These are phyloP conservation scores for Zygoascus sp. DNA, from an alignment of 1,139 yeast genomes.

Conservation along the genomic window DNA sequence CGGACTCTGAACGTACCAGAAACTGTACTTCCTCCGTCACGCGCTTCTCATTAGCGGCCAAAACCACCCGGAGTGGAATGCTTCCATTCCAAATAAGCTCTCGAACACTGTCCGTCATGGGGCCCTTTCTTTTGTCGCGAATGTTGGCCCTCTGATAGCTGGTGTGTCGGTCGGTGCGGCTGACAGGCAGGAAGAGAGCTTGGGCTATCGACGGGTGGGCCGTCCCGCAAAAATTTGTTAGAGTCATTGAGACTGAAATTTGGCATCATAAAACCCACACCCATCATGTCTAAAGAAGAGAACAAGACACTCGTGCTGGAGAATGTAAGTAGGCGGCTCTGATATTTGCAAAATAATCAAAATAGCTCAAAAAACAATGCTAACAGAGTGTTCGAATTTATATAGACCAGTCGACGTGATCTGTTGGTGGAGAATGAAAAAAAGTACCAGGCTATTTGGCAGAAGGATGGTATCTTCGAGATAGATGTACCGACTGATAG, in stretches of 20 bases:
- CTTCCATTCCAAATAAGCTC: constrained; percentile 53
- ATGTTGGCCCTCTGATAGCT: background rate
- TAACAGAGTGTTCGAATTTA: background rate
- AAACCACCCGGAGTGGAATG: constrained; percentile 43
- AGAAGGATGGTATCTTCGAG: constrained; percentile 77
- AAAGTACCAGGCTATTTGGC: constrained; percentile 85
- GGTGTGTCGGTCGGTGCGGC: too few relatives aligned
- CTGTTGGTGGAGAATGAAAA: constrained; percentile 84
- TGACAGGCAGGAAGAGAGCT: too few relatives aligned
- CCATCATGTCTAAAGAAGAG: constrained; percentile 15
- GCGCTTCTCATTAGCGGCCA: constrained; percentile 32
- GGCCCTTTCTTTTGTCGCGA: too few relatives aligned
- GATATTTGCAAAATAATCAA: too few relatives aligned
- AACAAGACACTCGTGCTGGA: constrained; percentile 39
- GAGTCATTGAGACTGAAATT: constrained; percentile 1
- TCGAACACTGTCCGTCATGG: constrained; percentile 20
- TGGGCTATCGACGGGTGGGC: constrained; percentile 4
- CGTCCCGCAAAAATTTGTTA: background rate
- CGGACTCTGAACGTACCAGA: constrained; percentile 15
- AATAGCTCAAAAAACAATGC: too few relatives aligned
- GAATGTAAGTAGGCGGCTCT: constrained; percentile 34
- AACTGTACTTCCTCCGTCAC: constrained; percentile 24
- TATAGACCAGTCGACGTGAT: constrained; percentile 83
- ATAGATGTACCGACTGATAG: constrained; percentile 83
- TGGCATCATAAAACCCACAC: background rate